phyloP scores from a whole-genome alignment of 352 stramenopile species.

The Pythium periplocum region DNA sequence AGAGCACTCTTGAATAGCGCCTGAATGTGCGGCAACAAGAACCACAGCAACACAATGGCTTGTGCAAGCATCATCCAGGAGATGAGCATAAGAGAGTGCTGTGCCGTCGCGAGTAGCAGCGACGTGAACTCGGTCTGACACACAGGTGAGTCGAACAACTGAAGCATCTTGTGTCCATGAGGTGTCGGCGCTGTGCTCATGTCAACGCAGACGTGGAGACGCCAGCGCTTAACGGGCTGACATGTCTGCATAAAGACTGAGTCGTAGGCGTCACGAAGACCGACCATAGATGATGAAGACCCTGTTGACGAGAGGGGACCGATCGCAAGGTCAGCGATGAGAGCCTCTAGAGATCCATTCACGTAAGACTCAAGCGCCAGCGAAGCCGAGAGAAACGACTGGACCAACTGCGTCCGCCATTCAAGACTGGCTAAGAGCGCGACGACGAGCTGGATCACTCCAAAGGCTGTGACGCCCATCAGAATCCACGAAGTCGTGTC shows the following conservation, averaged over 20 bases:
- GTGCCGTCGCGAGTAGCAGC: constrained; percentile 16
- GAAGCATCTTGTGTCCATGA: background rate
- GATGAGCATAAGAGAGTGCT: constrained; percentile 10
- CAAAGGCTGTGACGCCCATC: constrained; percentile 19
- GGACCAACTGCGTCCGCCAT: constrained; percentile 5
- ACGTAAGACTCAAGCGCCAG: constrained; percentile 15
- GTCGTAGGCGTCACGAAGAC: constrained; percentile 15
- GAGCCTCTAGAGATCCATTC: background rate
- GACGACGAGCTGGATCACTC: constrained; percentile 5
- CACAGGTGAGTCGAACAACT: constrained; percentile 12
- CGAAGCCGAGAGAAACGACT: constrained; percentile 7
- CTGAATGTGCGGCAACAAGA: constrained; percentile 14
- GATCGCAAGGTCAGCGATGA: no score
- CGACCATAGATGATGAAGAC: background rate
- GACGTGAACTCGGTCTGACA: constrained; percentile 20
- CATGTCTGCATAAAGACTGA: constrained; percentile 20
- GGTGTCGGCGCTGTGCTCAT: background rate
- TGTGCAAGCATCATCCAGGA: constrained; percentile 12
- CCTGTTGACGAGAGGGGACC: background rate
- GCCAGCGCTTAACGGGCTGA: constrained; percentile 14
- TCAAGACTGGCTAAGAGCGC: constrained; percentile 1
- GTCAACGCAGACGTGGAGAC: constrained; percentile 13
- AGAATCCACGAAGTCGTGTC: constrained; percentile 25
- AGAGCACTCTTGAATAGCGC: background rate
- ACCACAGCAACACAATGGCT: constrained; percentile 9